phyloP scores from a whole-genome alignment of 2,329 filamentous ascomycete species.

The Fusarium anguioides region DNA sequence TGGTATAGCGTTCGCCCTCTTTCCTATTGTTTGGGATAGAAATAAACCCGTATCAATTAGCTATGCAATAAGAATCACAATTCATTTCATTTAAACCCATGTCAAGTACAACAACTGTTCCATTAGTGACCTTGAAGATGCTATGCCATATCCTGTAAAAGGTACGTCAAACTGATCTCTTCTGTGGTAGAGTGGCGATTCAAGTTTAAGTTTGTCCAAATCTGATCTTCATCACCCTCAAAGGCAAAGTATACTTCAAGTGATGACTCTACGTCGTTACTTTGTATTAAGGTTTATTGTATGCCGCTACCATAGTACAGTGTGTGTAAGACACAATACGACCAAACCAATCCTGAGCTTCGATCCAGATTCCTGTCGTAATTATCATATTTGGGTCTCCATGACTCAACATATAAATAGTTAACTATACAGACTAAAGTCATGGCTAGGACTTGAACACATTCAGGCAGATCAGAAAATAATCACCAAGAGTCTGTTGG shows the following conservation, averaged over 20 bases:
- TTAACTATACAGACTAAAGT: too few relatives aligned
- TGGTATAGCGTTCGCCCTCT: constrained; percentile 45
- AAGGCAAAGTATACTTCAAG: neutral
- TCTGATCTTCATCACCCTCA: neutral
- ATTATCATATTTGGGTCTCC: neutral
- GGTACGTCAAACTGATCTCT: neutral
- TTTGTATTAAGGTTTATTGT: neutral
- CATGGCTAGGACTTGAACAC: too few relatives aligned
- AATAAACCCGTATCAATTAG: constrained; percentile 35
- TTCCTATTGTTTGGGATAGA: constrained; percentile 37
- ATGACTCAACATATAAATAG: neutral
- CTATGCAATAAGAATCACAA: too few relatives aligned
- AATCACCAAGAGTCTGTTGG: too few relatives aligned
- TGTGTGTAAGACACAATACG: too few relatives aligned
- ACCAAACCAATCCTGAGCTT: too few relatives aligned
- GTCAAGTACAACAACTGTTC: neutral
- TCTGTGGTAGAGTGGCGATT: neutral
- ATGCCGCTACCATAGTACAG: too few relatives aligned
- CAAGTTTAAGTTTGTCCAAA: neutral
- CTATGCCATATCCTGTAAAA: too few relatives aligned
- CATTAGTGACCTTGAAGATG: neutral
- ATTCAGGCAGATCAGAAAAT: too few relatives aligned
- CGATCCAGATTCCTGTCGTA: too few relatives aligned
- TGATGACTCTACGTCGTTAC: neutral
- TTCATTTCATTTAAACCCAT: too few relatives aligned